Base-by-base conservation (phyloP, 23 red algal species). In the Chondrus crispus region DNA sequence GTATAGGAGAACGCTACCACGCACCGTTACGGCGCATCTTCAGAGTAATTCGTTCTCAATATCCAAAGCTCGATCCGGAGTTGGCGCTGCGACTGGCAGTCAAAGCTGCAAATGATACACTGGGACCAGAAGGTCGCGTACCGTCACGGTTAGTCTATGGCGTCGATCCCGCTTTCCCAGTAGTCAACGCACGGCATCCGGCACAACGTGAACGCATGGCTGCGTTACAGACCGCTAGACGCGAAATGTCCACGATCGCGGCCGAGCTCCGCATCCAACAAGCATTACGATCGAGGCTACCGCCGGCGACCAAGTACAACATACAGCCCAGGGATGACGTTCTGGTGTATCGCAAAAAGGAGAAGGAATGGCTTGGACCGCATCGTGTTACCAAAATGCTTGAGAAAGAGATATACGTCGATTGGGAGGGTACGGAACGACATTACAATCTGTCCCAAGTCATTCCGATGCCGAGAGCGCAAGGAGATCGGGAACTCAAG, bases 391-490 rank as follows among this genome's bases (percentile, higher is more conserved):
- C 7, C 48, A 16, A 2, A 35, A 45, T 52, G 12, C 2, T 37
- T 24, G 9, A 37, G 24, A 22, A 83, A 37, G 40, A 57, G 1
- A 26, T 60, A 9, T 60, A 52, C n/a, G 0, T 83, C 12, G 11
- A 66, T 22, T 9, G 26, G 14, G 38, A 80, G 48, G 75, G 63
- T 0, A 46, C 19, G 13, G 11, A 58, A 3, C 40, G n/a, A 14
- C 51, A 69, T 39, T 81, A 53, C 5, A 82, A 70, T 80, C 63
- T 88, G 42, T 10, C n/a, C n/a, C n/a, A n/a, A n/a, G n/a, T n/a
- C n/a, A n/a, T n/a, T n/a, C n/a, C n/a, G n/a, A n/a, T n/a, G 35
- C 26, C 60, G 1, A 66, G 35, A n/a, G 35, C 26, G 60, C 1
- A 22, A 22, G 6, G 60, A n/a, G n/a, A n/a, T n/a, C n/a, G n/a